These are phyloP conservation scores for Fistulinella prunicolor DNA, from an alignment of 768 basidiomycete genomes.

Conservation along the genomic window DNA sequence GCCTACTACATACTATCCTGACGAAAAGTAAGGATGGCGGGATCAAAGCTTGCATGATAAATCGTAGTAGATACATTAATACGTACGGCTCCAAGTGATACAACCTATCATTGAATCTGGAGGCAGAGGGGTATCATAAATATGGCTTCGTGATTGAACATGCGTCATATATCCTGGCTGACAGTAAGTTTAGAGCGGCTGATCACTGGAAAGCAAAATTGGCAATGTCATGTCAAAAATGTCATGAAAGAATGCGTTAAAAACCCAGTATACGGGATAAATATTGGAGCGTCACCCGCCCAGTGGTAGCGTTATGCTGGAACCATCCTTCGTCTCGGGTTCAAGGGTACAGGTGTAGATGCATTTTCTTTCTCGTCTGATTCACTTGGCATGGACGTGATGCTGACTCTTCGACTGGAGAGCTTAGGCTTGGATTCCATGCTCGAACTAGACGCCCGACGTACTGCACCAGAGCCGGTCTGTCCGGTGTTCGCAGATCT, in stretches of 20 bases:
- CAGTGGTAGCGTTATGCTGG: constrained; percentile 10
- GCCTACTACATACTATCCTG: too few relatives aligned
- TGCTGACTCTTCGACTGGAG: constrained; percentile 32
- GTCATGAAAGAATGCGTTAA: constrained; percentile 2
- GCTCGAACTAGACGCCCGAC: constrained; percentile 32
- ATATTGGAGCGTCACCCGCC: constrained; percentile 2
- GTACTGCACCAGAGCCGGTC: constrained; percentile 13
- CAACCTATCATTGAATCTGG: constrained; percentile 18
- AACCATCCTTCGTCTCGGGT: constrained; percentile 15
- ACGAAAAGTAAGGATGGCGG: background rate
- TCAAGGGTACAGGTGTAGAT: constrained; percentile 20
- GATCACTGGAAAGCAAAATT: constrained; percentile 11
- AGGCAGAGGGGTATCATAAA: constrained; percentile 15
- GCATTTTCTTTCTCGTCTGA: constrained; percentile 62
- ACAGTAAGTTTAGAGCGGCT: constrained; percentile 3
- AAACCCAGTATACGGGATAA: constrained; percentile 10
- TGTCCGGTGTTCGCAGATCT: constrained; percentile 17
- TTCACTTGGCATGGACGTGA: constrained; percentile 42
- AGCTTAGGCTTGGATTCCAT: constrained; percentile 35
- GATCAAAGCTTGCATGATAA: background rate
- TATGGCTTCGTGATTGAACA: constrained; percentile 10
- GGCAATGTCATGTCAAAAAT: constrained; percentile 6
- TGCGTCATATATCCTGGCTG: constrained; percentile 14
- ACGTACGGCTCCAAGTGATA: constrained; percentile 8
- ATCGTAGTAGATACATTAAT: constrained; percentile 14